Conservation (phyloP, 2,329 filamentous ascomycete genomes). For the Claviceps humidiphila region DNA sequence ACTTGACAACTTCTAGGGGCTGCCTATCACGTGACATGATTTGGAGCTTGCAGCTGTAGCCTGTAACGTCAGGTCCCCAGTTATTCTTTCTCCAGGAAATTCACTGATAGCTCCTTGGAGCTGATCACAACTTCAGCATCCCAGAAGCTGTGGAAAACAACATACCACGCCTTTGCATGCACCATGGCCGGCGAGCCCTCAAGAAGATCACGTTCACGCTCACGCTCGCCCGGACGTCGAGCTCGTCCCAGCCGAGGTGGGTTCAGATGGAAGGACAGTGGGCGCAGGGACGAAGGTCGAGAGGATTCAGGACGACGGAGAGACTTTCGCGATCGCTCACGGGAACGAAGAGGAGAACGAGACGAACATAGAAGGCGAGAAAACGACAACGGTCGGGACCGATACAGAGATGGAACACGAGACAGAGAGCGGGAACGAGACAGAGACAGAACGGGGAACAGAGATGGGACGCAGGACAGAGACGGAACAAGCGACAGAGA, state of each 20-base stretch:
- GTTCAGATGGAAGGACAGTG: constrained; percentile 47
- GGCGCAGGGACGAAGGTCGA: constrained; percentile 29
- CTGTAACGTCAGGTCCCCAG: too few species aligned
- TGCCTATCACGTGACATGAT: too few species aligned
- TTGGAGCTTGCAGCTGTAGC: too few species aligned
- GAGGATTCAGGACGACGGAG: constrained; percentile 23
- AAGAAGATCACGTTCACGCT: constrained; percentile 14
- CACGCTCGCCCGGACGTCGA: constrained; percentile 14
- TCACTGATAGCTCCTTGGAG: neutral
- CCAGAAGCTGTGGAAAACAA: neutral
- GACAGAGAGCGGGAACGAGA: constrained; percentile 18
- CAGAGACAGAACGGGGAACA: constrained; percentile 11
- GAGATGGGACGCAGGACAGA: constrained; percentile 16
- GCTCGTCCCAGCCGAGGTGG: constrained; percentile 25
- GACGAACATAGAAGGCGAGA: constrained; percentile 12
- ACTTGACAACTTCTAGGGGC: too few species aligned
- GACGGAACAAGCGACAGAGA: constrained; percentile 16
- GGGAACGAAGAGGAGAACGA: constrained; percentile 18
- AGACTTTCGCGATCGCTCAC: constrained; percentile 32
- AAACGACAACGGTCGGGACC: constrained; percentile 17
- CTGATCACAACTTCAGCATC: neutral
- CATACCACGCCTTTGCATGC: neutral
- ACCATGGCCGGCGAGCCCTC: constrained; percentile 14
- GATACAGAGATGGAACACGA: constrained; percentile 15
- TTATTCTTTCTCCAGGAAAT: too few species aligned